A percentile compares a stretch with the other conserved stretches of the same genome.
Evolutionary conservation across 176 grass and related monocot species (phyloP).

Genomic region (Zoysia japonica): DNA sequence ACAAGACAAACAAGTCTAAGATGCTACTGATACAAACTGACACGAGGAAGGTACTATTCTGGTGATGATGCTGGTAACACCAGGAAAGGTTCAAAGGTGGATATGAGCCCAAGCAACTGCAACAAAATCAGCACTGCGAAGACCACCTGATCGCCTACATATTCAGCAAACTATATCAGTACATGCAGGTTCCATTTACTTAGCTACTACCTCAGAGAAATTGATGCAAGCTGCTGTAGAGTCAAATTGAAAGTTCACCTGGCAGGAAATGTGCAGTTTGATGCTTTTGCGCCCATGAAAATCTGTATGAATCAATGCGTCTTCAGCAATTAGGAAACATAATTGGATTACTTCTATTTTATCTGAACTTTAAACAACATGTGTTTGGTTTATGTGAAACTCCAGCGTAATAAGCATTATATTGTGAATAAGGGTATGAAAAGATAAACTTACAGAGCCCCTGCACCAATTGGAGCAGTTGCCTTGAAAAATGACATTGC

Average conservation of each 20-base stretch:
- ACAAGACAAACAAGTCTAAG: too few relatives aligned
- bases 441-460: conserved; percentile 60
- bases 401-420: neutral
- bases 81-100: conserved; percentile 46
- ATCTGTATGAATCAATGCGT: conserved; percentile 42
- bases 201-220: neutral
- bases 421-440: neutral
- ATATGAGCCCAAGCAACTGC: conserved; percentile 45
- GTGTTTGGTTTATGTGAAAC: neutral
- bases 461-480: conserved; percentile 61
- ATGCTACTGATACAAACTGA: neutral
- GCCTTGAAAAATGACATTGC: conserved; percentile 77
- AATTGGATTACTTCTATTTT: neutral
- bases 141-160: conserved; percentile 48
- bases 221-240: neutral
- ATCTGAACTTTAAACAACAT: neutral
- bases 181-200: neutral
- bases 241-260: conserved; percentile 33
- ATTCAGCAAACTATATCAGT: neutral
- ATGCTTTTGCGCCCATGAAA: conserved; percentile 82
- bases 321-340: neutral
- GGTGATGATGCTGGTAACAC: conserved; percentile 24
- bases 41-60: neutral
- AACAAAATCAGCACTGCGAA: conserved; percentile 44
- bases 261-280: conserved; percentile 54